These are phyloP conservation scores for Sporobolomyces roseus DNA, from an alignment of 768 basidiomycete species.

Conservation along the genomic window DNA sequence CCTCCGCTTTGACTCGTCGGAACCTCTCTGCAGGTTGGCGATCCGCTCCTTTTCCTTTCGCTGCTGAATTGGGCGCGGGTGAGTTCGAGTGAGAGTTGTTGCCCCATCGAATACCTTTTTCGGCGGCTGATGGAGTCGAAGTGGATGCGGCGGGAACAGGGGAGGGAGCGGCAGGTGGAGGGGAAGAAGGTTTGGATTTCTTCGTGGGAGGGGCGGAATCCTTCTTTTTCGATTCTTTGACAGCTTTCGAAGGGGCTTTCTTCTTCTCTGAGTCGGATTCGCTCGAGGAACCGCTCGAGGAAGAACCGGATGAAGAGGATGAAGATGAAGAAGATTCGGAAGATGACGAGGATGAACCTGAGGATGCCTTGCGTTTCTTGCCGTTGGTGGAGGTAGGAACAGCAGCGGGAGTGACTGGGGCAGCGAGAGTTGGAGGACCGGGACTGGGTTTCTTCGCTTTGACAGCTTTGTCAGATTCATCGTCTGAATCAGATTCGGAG, in stretches of 20 bases:
- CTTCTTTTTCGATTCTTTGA: too few species aligned
- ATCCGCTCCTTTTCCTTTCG: constrained; percentile 39
- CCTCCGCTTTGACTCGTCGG: constrained; percentile 68
- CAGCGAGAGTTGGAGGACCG: constrained; percentile 2
- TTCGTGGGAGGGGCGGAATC: constrained; percentile 37
- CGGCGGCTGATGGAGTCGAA: constrained; percentile 9
- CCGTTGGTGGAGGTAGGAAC: constrained; percentile 19
- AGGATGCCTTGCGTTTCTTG: constrained; percentile 28
- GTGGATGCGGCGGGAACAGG: constrained; percentile 51
- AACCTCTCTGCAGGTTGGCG: constrained; percentile 61
- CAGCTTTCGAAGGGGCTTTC: too few species aligned
- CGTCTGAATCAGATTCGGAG: constrained; percentile 44
- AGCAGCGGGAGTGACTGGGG: constrained; percentile 14
- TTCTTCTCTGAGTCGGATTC: constrained; percentile 45
- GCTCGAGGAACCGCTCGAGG: constrained; percentile 44
- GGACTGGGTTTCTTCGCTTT: constrained; percentile 21
- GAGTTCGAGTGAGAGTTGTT: constrained; percentile 13
- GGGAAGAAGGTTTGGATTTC: constrained; percentile 46
- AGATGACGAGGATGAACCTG: constrained; percentile 1
- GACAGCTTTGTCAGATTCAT: constrained; percentile 34
- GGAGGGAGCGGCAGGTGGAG: constrained; percentile 44
- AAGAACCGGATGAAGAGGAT: constrained; percentile 25
- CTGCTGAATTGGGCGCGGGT: background rate
- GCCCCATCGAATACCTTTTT: constrained; percentile 40
- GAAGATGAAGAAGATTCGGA: constrained; percentile 12